These are phyloP conservation scores for Suillus subaureus DNA, from an alignment of 768 basidiomycete genomes.

Conservation along the genomic window DNA sequence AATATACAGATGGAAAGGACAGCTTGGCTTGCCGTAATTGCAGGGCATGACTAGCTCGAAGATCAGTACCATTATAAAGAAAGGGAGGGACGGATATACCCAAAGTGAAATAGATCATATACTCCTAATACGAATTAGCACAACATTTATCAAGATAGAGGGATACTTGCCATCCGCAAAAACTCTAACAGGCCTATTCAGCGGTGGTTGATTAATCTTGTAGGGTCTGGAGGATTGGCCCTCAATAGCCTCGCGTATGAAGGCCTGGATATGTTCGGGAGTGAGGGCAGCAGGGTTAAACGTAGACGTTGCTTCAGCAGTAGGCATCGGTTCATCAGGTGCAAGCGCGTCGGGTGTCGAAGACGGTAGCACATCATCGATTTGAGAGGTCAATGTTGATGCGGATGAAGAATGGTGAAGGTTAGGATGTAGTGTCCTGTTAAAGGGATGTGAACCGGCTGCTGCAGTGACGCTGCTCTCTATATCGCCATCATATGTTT, in stretches of 20 bases:
- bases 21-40: conserved; percentile 97
- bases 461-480: conserved; percentile 74
- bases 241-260: conserved; percentile 74
- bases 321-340: conserved; percentile 45
- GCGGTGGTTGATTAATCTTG: conserved; percentile 85
- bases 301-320: conserved; percentile 36
- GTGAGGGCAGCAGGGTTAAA: conserved; percentile 73
- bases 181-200: conserved; percentile 78
- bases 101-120: conserved; percentile 97
- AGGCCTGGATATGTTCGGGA: conserved; percentile 77
- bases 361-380: conserved; percentile 22
- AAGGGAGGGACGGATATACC: conserved; percentile 49
- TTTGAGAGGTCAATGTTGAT: conserved; percentile 54
- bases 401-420: conserved; percentile 50
- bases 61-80: conserved; percentile 11
- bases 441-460: conserved; percentile 41
- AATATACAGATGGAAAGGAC: conserved; percentile 86
- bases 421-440: conserved; percentile 27
- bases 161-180: conserved; percentile 84
- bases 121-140: conserved; percentile 57
- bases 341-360: conserved; percentile 24
- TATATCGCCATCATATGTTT: conserved; percentile 89
- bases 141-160: not conserved
- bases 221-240: conserved; percentile 69
- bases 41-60: conserved; percentile 75